Conservation (phyloP, 2,329 filamentous ascomycete genomes). For the Sordariomycetes sp. region DNA sequence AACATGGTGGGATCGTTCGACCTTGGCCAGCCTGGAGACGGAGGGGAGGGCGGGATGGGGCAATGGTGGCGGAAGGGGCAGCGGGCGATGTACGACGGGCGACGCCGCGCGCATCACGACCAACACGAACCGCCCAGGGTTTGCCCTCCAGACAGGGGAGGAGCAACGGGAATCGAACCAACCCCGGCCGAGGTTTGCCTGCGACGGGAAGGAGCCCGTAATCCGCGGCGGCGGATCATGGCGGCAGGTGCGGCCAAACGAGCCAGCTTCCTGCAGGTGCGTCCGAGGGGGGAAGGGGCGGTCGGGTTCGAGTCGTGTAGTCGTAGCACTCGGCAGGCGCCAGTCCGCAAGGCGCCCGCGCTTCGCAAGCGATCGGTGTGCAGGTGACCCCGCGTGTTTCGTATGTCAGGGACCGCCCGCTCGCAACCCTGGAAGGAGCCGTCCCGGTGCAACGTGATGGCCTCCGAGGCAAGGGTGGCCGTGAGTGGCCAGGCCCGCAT, state of each 20-base stretch:
- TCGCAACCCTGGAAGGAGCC: background rate
- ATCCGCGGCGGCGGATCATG: background rate
- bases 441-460: background rate
- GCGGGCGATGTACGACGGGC: no score
- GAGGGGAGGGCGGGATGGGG: no score
- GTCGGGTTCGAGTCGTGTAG: background rate
- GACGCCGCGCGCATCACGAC: no score
- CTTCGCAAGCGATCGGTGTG: background rate
- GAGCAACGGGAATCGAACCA: background rate
- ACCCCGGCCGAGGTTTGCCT: background rate
- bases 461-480: background rate
- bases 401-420: background rate
- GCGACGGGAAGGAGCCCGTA: no score
- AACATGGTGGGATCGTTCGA: background rate
- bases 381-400: background rate
- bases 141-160: no score
- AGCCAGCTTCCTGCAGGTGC: no score
- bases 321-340: background rate
- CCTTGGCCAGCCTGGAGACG: no score
- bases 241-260: background rate
- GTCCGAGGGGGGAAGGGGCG: background rate
- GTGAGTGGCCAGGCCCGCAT: background rate
- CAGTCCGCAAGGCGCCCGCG: no score
- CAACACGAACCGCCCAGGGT: no score
- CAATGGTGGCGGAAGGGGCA: no score